phyloP scores from a whole-genome alignment of 306 rosid species.

The Quercus aquifolioides region DNA sequence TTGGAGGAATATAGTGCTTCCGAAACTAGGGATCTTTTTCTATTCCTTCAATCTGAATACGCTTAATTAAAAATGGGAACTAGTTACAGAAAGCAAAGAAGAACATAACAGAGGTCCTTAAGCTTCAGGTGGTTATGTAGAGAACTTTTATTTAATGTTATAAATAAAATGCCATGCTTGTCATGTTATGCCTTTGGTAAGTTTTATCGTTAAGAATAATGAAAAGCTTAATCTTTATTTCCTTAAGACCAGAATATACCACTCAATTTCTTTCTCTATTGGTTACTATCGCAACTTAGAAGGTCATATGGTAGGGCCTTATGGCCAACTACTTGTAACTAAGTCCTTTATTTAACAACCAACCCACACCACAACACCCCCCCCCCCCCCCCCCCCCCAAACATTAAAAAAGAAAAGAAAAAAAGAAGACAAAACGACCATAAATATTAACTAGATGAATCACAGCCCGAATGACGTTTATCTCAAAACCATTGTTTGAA shows the following conservation, averaged over 20 bases:
- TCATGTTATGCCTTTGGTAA: background rate
- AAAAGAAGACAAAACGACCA: background rate
- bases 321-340: background rate
- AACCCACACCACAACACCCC: too few species aligned
- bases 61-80: constrained; percentile 42
- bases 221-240: too few species aligned
- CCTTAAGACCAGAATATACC: background rate
- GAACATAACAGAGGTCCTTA: background rate
- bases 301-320: background rate
- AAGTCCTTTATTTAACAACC: background rate
- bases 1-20: constrained; percentile 50
- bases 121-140: background rate
- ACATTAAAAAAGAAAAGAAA: background rate
- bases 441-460: background rate
- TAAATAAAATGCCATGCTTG: background rate
- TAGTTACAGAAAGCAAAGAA: background rate
- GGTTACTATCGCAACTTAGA: background rate
- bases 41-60: constrained; percentile 55
- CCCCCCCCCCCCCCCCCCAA: too few species aligned
- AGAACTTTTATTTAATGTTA: background rate
- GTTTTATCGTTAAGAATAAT: background rate
- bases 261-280: background rate
- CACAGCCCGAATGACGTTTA: background rate
- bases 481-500: background rate
- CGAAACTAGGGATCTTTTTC: constrained; percentile 74